Evolutionary conservation across 1,284 basidiomycete genomes (phyloP), one percentile per base, ranked within the genome.

Genomic region (Ceratobasidium sp.): DNA sequence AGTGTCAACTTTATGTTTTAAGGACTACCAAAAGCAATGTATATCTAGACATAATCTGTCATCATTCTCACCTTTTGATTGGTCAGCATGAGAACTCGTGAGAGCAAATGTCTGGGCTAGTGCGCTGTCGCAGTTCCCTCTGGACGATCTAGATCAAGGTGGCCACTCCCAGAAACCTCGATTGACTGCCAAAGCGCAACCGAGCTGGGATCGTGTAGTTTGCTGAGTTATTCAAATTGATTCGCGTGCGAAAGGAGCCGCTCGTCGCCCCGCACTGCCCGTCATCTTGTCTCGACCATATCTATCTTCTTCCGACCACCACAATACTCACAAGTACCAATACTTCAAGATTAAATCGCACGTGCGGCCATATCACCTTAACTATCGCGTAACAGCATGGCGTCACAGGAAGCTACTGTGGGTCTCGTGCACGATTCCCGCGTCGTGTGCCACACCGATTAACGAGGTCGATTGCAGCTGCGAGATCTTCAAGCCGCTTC

Each of bases 401-500:
- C 50, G 29, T 45, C 64, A 54, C 64, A 53, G 40, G 64, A 67
- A 55, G n/a, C 64, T 54, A 67, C 64, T 22, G 64, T 67, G 32
- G 22, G 50, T 67, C 64, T 67, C 64, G 64, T 67, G 64, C 52
- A 22, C 20, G 35, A 38, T 54, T 67, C 64, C 45, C 35, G 52
- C 40, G 50, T 67, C 64, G 50, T 62, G 50, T 54, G 50, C 64
- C 52, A 34, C 38, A 20, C 29, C 38, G 29, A 13, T 43, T 38
- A 27, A 22, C 20, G 13, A 7, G 7, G 8, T 47, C n/a, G 7
- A 42, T 38, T n/a, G 40, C n/a, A 67, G 64, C 22, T 54, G 25
- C 52, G 38, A 31, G 71, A 74, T 31, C 55, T 75, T 20, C 35
- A 56, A 22, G 58, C 69, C 29, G 89, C 89, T 2, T 83, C 82